These are phyloP conservation scores for Coccomyxa sp. DNA, from an alignment of 139 green algal species.

Conservation along the genomic window DNA sequence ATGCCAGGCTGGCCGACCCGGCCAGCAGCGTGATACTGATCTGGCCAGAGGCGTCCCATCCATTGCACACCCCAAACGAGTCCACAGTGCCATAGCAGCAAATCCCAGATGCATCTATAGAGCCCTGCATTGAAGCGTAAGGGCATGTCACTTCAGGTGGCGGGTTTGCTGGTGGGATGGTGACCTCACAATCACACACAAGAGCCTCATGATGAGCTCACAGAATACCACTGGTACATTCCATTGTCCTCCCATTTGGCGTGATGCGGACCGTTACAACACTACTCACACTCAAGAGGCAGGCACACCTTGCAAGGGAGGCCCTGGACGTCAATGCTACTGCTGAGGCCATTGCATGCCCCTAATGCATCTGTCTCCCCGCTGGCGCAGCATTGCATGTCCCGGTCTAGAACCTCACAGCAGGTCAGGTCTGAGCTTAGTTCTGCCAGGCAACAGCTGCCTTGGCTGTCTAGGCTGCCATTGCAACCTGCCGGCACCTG, in stretches of 20 bases:
- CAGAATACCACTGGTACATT: not conserved
- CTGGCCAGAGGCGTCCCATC: constrained; percentile 13
- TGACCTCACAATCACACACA: not conserved
- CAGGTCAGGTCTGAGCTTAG: not conserved
- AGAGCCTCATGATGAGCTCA: not conserved
- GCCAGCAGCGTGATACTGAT: constrained; percentile 1
- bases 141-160: not conserved
- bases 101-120: constrained; percentile 7
- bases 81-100: constrained; percentile 20
- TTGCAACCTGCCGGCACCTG: not conserved
- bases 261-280: not conserved
- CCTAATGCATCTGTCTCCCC: not conserved
- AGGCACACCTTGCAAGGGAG: not conserved
- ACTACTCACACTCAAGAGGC: not conserved
- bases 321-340: not conserved
- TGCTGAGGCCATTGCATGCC: not conserved
- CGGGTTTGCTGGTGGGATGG: not conserved
- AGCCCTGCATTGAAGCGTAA: not conserved
- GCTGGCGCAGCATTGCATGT: constrained; percentile 1
- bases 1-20: not conserved
- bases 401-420: not conserved
- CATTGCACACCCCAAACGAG: constrained; percentile 21
- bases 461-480: not conserved
- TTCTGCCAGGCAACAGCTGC: not conserved
- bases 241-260: no score